Conservation (phyloP, 352 stramenopile species). For the Phytophthora sojae region DNA sequence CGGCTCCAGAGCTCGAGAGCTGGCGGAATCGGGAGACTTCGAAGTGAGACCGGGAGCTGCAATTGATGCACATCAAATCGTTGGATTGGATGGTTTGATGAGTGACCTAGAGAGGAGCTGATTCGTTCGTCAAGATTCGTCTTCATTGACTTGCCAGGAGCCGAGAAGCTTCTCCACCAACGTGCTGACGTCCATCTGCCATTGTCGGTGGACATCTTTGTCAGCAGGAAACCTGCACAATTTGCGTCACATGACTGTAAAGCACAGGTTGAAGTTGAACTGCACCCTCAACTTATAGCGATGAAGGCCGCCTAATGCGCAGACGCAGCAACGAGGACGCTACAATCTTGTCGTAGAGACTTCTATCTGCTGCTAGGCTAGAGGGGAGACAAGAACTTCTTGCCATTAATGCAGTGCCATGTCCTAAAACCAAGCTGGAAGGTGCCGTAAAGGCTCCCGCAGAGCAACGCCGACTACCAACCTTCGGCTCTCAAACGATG, state of each 20-base stretch:
- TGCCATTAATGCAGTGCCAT: too few relatives aligned
- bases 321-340: too few relatives aligned
- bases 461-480: too few relatives aligned
- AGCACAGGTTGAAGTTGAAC: background rate
- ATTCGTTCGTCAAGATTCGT: slow-evolving; percentile 8
- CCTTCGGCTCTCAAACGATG: too few relatives aligned
- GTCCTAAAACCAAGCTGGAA: too few relatives aligned
- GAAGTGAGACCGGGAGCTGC: background rate
- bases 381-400: too few relatives aligned
- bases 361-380: too few relatives aligned
- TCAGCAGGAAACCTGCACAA: background rate
- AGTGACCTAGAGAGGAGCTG: slow-evolving; percentile 21
- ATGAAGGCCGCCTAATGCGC: too few relatives aligned
- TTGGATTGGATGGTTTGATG: slow-evolving; percentile 6
- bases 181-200: background rate
- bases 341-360: too few relatives aligned
- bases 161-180: background rate
- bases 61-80: too few relatives aligned
- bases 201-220: background rate
- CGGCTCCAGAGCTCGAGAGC: background rate
- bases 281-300: background rate
- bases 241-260: background rate
- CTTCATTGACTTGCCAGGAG: too few relatives aligned
- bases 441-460: too few relatives aligned
- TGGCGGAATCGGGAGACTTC: background rate